A percentile compares a stretch with the other conserved stretches of the same genome.
Conservation (phyloP, 1,284 basidiomycete species). For the Trichosporon sp. region DNA sequence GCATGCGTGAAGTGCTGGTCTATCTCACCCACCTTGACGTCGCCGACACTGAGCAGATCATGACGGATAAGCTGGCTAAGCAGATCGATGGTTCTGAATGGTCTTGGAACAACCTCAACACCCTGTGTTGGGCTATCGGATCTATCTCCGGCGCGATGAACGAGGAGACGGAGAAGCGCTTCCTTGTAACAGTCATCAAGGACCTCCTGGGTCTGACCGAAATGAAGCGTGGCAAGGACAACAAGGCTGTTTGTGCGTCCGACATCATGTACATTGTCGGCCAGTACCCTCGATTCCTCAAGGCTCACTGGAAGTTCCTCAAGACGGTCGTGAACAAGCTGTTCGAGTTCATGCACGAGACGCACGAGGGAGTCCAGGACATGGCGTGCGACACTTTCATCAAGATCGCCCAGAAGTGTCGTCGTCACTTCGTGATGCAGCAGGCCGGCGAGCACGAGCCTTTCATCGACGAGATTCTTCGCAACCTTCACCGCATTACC, state of each 20-base stretch:
- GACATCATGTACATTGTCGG: slow-evolving; percentile 99
- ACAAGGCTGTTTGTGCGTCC: slow-evolving; percentile 98
- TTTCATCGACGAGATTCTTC: slow-evolving; percentile 96
- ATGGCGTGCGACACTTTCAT: slow-evolving; percentile 99
- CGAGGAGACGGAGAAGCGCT: slow-evolving; percentile 97
- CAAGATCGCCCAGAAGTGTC: slow-evolving; percentile 98
- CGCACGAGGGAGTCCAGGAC: slow-evolving; percentile 98
- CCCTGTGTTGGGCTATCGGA: slow-evolving; percentile 99
- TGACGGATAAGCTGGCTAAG: slow-evolving; percentile 93
- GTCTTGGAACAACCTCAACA: slow-evolving; percentile 99
- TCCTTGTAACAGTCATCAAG: slow-evolving; percentile 98
- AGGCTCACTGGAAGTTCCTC: slow-evolving; percentile 99
- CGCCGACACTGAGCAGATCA: slow-evolving; percentile 89
- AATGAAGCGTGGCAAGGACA: slow-evolving; percentile 99
- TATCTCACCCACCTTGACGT: slow-evolving; percentile 98
- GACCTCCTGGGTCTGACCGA: slow-evolving; percentile 94
- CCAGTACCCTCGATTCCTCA: slow-evolving; percentile 98
- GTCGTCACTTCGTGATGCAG: slow-evolving; percentile 97
- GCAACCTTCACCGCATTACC: slow-evolving; percentile 87
- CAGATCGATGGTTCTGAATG: slow-evolving; percentile 97
- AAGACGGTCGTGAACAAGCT: slow-evolving; percentile 99
- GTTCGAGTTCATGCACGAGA: slow-evolving; percentile 99
- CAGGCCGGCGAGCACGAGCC: slow-evolving; percentile 96
- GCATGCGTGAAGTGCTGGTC: slow-evolving; percentile 93
- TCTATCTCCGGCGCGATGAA: slow-evolving; percentile 99